Conservation (phyloP, 371 early-diverging fungal species). For the Dichotomocladium elegans region DNA sequence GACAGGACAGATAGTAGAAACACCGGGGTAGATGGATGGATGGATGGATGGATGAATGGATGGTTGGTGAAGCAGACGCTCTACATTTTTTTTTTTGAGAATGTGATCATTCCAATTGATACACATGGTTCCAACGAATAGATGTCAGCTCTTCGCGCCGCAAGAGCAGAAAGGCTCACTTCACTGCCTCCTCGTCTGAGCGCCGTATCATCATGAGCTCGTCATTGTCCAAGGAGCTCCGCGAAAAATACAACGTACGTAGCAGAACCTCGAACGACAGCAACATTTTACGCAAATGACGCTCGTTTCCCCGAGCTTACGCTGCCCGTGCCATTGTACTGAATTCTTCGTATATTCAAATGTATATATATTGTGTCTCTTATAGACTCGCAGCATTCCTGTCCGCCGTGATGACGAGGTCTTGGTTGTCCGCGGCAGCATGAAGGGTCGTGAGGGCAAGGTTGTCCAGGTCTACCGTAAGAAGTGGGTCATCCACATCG, state of each 20-base stretch:
- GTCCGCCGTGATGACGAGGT: constrained; percentile 98
- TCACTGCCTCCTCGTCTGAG: constrained; percentile 90
- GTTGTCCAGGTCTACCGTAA: constrained; percentile 94
- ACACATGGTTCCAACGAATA: no score
- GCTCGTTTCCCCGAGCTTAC: no score
- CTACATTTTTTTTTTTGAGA: neutral
- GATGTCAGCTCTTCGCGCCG: constrained; percentile 93
- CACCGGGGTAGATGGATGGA: neutral
- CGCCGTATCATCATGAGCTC: constrained; percentile 96
- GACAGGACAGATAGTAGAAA: neutral
- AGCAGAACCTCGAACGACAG: no score
- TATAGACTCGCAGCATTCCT: constrained; percentile 88
- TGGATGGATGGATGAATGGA: neutral
- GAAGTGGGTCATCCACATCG: constrained; percentile 97
- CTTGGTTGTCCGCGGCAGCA: constrained; percentile 87
- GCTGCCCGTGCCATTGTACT: no score
- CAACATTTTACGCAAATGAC: no score
- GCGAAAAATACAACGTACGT: constrained; percentile 90
- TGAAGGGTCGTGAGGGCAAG: constrained; percentile 98
- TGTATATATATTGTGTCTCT: no score
- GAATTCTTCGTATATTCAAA: no score
- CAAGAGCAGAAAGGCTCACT: constrained; percentile 98
- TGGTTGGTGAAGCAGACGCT: neutral
- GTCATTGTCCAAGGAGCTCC: constrained; percentile 93
- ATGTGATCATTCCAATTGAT: no score